These are phyloP conservation scores for Debaryomyces coudertii DNA, from an alignment of 1,139 yeast species.

Conservation along the genomic window DNA sequence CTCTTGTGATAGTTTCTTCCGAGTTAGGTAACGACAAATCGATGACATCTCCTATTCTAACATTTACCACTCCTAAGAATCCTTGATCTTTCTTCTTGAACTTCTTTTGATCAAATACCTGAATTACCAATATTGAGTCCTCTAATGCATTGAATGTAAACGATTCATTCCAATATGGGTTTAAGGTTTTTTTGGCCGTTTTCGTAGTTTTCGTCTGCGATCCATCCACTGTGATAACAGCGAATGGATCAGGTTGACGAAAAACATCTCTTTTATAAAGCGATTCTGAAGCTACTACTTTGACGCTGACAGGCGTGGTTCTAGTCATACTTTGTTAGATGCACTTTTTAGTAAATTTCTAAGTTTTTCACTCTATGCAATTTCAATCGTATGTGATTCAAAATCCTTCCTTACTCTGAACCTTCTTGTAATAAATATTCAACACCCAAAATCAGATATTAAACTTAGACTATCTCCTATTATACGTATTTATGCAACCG, in stretches of 20 bases:
- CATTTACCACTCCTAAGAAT: conserved; percentile 94
- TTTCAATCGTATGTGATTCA: neutral
- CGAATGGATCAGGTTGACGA: conserved; percentile 96
- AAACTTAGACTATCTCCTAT: neutral
- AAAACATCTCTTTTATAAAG: conserved; percentile 93
- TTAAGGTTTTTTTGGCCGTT: conserved; percentile 89
- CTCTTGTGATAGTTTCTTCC: conserved; percentile 91
- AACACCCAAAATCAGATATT: neutral
- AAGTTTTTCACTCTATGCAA: conserved; percentile 7
- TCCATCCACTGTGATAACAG: conserved; percentile 95
- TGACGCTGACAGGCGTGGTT: conserved; percentile 56
- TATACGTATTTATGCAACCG: neutral
- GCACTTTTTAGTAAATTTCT: neutral
- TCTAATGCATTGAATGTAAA: conserved; percentile 79
- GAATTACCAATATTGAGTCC: conserved; percentile 86
- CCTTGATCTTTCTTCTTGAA: conserved; percentile 99
- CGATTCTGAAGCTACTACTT: conserved; percentile 94
- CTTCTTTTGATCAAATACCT: conserved; percentile 95
- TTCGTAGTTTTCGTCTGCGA: conserved; percentile 94
- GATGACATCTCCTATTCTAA: conserved; percentile 86
- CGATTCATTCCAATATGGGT: conserved; percentile 97
- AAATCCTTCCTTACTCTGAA: neutral
- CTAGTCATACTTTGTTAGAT: conserved; percentile 15
- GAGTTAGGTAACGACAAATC: conserved; percentile 61
- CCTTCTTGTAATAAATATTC: neutral